Evolutionary conservation across 495 filamentous ascomycete species (phyloP), one percentile per base, ranked within the genome.

Genomic region (Xylaria castorea): DNA sequence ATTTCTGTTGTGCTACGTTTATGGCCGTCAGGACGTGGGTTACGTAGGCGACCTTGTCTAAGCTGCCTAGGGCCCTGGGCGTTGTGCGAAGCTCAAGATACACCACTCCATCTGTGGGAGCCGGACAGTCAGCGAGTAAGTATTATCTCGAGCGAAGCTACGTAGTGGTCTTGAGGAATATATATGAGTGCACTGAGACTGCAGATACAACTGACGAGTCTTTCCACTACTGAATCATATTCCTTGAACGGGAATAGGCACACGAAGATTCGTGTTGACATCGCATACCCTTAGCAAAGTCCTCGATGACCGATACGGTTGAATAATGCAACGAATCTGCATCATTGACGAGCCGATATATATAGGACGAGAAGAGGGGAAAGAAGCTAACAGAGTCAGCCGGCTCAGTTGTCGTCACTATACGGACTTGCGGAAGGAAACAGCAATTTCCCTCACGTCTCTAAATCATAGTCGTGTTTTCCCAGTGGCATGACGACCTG

Each of bases 31-130:
- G 86, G 44, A 95, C 84, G 3, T 88, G 87, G n/a, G 81, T 69
- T 48, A 95, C 83, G 80, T 96, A 96, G 61, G 83, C 81, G 14
- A 84, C 83, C 73, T 89, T 89, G 18, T 90, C 87, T 20, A 94
- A 79, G 32, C 80, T 79, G 18, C 82, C 83, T 20, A 89, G 85
- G 8, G 87, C 84, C 50, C 93, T 87, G 5, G 94, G 93, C 5
- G 93, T 96, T 6, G 93, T 94, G 36, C 94, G 90, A 6, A 97
- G 87, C 75, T 97, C 94, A 38, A 95, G 86, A 76, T 97, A 95
- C 55, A 89, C 86, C 14, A 95, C 91, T 36, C 92, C 92, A 71
- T 96, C 70, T 66, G 48, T 66, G 27, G 3, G 20, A 12, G 34
- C 20, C 30, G 1, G 42, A 64, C 50, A n/a, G 42, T 63, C 48